A percentile compares a stretch with the other conserved stretches of the same genome.
Conservation (phyloP, 164 flowering plant genomes). For the Magnolia kwangsiensis region DNA sequence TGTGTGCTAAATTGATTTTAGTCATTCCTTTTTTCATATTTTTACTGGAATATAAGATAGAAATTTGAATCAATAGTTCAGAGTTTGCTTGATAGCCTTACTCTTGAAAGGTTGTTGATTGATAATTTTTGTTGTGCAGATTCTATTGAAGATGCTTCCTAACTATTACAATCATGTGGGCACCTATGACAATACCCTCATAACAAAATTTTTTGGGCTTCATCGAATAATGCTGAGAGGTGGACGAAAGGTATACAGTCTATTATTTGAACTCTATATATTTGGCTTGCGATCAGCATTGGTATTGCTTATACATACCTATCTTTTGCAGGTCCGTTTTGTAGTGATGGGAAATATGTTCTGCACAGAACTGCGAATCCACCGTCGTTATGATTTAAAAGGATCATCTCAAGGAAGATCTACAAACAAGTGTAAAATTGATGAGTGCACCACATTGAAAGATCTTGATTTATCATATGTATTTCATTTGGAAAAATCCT, state of each 20-base stretch:
- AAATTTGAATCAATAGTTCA: not conserved
- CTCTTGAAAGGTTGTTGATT: conserved; percentile 5
- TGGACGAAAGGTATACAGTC: conserved; percentile 56
- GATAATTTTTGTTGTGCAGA: conserved; percentile 30
- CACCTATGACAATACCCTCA: conserved; percentile 76
- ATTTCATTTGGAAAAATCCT: conserved; percentile 77
- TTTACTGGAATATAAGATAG: not conserved
- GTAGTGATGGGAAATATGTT: conserved; percentile 99
- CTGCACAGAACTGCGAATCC: conserved; percentile 82
- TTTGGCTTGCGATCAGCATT: not conserved
- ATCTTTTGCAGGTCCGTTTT: conserved; percentile 66
- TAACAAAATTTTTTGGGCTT: conserved; percentile 93
- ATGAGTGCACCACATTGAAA: conserved; percentile 71
- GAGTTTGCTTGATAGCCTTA: not conserved
- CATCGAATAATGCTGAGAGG: conserved; percentile 62
- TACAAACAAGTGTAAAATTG: conserved; percentile 50
- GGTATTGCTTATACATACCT: not conserved
- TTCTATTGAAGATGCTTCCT: conserved; percentile 80
- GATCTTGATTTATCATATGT: conserved; percentile 81
- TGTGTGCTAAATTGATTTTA: not conserved
- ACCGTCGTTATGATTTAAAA: conserved; percentile 84
- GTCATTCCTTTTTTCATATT: not conserved
- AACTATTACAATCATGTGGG: conserved; percentile 69
- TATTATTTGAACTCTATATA: not conserved
- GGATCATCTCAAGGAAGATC: conserved; percentile 87